Conservation (phyloP, 371 early-diverging fungal species). For the Mortierella sp. region DNA sequence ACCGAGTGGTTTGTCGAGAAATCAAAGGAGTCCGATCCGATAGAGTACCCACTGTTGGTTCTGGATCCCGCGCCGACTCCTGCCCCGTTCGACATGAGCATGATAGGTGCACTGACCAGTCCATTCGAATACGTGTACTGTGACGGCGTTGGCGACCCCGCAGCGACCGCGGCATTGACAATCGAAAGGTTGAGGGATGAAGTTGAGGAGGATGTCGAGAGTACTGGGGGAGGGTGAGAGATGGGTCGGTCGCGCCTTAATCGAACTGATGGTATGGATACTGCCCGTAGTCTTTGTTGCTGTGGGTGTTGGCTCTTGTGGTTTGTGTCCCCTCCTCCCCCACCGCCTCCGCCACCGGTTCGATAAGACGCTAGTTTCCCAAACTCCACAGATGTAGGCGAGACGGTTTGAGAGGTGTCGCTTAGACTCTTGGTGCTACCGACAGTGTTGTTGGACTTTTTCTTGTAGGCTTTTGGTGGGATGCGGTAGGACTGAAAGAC, state of each 20-base stretch:
- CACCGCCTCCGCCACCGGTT: background rate
- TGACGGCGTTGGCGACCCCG: slow-evolving; percentile 22
- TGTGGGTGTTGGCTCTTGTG: slow-evolving; percentile 7
- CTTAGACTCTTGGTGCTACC: background rate
- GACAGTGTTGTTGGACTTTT: slow-evolving; percentile 27
- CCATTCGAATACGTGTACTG: slow-evolving; percentile 15
- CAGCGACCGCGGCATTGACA: slow-evolving; percentile 50
- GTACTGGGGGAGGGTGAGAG: slow-evolving; percentile 45
- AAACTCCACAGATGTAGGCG: slow-evolving; percentile 31
- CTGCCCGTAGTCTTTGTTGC: slow-evolving; percentile 26
- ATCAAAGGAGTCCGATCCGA: slow-evolving; percentile 43
- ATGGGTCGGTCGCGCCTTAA: slow-evolving; percentile 30
- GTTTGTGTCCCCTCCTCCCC: background rate
- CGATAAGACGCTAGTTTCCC: background rate
- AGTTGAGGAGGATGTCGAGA: slow-evolving; percentile 32
- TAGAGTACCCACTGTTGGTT: slow-evolving; percentile 40
- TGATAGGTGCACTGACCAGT: slow-evolving; percentile 33
- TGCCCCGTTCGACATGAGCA: slow-evolving; percentile 18
- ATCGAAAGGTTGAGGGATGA: slow-evolving; percentile 51
- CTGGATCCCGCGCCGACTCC: slow-evolving; percentile 16
- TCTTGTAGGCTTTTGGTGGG: slow-evolving; percentile 55
- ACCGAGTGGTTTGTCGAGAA: slow-evolving; percentile 12
- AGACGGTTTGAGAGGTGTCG: slow-evolving; percentile 19
- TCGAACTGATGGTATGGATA: slow-evolving; percentile 29
- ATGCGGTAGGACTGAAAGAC: slow-evolving; percentile 57